Evolutionary conservation across 768 basidiomycete species (phyloP).

Genomic region (Mycena leptocephala): DNA sequence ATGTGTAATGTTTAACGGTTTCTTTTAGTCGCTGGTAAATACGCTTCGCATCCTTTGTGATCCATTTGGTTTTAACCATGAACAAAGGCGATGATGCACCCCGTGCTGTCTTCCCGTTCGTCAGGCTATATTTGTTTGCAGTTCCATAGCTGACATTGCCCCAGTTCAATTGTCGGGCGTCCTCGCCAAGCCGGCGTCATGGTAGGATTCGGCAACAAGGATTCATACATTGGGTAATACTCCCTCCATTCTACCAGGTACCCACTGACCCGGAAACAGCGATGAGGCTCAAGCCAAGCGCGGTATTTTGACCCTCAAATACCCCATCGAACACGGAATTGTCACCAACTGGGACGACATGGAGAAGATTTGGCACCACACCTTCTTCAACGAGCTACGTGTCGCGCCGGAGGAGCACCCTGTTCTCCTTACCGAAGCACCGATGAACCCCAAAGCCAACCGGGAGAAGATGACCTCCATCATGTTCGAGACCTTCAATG

Average conservation of each 20-base stretch:
- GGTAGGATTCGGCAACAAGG: constrained; percentile 86
- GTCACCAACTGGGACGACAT: constrained; percentile 39
- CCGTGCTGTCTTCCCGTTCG: constrained; percentile 83
- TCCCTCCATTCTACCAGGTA: neutral
- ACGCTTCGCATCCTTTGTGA: neutral
- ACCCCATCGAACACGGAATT: constrained; percentile 46
- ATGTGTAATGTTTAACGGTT: neutral
- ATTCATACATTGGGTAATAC: constrained; percentile 79
- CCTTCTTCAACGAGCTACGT: constrained; percentile 74
- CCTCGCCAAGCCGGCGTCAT: constrained; percentile 83
- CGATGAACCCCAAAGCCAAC: constrained; percentile 83
- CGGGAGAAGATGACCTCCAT: constrained; percentile 82
- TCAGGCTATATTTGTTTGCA: constrained; percentile 27
- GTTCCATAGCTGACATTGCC: constrained; percentile 35
- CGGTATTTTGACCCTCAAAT: constrained; percentile 83
- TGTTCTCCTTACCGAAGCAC: constrained; percentile 79
- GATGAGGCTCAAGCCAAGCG: constrained; percentile 84
- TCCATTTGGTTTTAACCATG: constrained; percentile 38
- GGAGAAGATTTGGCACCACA: constrained; percentile 39
- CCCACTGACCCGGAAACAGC: constrained; percentile 53
- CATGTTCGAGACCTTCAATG: constrained; percentile 87
- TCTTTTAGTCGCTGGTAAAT: constrained; percentile 24
- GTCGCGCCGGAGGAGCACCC: constrained; percentile 84
- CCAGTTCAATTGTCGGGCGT: constrained; percentile 81
- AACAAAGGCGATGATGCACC: constrained; percentile 72